Evolutionary conservation across 805 yeast genomes (phyloP), one percentile per base, ranked within the genome.

Genomic region (Kodamaea kaohsiungensis): DNA sequence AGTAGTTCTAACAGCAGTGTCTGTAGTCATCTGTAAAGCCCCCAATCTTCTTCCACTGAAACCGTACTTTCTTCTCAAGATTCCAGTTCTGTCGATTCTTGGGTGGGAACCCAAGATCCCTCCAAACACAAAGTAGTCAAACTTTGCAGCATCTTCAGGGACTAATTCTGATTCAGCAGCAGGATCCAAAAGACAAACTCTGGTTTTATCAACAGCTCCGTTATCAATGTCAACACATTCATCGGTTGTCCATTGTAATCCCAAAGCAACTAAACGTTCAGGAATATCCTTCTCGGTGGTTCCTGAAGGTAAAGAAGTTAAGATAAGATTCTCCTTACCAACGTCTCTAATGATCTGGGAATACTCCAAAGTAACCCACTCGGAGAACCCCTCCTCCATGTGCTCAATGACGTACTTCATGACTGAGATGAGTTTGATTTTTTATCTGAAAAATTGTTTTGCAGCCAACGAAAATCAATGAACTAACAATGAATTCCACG

Each of bases 61-160:
- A 0, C 97, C 96, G 61, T 91, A 86, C 63, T 88, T 87, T 42
- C 69, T 71, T 64, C 96, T 81, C 57, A 93, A 79, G 64, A 92
- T 95, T 1, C 92, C 95, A 1, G 99, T 93, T 70, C 98, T 85
- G 68, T 93, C 98, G 64, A 96, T 81, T 59, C 91, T 87, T 7
- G 96, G 96, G 69, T 92, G 97, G 56, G 91, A 96, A 2, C 98
- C 98, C 47, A 93, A 79, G 52, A 93, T 95, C 38, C 99, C 99
- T 6, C 99, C 99, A 70, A 95, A 93, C 9, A 95, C 90, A 64
- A 93, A 93, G 73, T 88, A 93, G 55, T 91, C 96, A 64, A 88
- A 93, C 43, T 78, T 66, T 1, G 69, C 65, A 1, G 75, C 70
- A 63, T 93, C 99, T 47, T 69, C 76, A 1, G 98, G 96, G 4